A percentile compares a stretch with the other conserved stretches of the same genome.
These are phyloP conservation scores for Stylonectria norvegica DNA, from an alignment of 2,329 filamentous ascomycete species.

Conservation along the genomic window DNA sequence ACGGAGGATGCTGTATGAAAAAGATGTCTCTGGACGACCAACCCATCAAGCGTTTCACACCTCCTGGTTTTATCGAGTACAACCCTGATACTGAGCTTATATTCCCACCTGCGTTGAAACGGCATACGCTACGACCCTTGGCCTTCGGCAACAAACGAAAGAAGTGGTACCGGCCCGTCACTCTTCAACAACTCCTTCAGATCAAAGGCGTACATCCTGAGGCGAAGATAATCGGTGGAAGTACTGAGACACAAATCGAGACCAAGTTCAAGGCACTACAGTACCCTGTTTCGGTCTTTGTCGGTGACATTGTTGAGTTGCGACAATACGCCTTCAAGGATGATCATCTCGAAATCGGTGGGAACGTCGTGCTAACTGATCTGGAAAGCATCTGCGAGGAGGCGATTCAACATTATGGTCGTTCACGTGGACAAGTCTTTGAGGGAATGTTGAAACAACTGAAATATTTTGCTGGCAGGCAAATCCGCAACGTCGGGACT, in stretches of 20 bases:
- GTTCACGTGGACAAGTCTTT: constrained; percentile 71
- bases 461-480: constrained; percentile 88
- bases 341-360: constrained; percentile 84
- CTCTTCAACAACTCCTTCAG: constrained; percentile 79
- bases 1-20: constrained; percentile 66
- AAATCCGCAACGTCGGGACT: constrained; percentile 97
- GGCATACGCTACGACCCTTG: constrained; percentile 76
- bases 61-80: constrained; percentile 91
- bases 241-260: constrained; percentile 96
- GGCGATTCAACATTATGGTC: constrained; percentile 76
- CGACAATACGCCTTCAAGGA: constrained; percentile 76
- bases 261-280: constrained; percentile 95
- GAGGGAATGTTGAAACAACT: constrained; percentile 90
- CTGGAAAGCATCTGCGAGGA: constrained; percentile 80
- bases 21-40: constrained; percentile 47
- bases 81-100: constrained; percentile 92
- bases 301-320: constrained; percentile 89
- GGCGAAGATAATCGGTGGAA: constrained; percentile 92
- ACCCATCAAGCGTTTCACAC: constrained; percentile 67
- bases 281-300: constrained; percentile 85
- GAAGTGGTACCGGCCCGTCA: constrained; percentile 88
- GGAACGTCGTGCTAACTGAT: constrained; percentile 89
- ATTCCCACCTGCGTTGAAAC: constrained; percentile 81
- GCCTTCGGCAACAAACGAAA: constrained; percentile 94
- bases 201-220: constrained; percentile 84